These are phyloP conservation scores for Ambrosiella beaveri DNA, from an alignment of 2,329 filamentous ascomycete genomes.

Conservation along the genomic window DNA sequence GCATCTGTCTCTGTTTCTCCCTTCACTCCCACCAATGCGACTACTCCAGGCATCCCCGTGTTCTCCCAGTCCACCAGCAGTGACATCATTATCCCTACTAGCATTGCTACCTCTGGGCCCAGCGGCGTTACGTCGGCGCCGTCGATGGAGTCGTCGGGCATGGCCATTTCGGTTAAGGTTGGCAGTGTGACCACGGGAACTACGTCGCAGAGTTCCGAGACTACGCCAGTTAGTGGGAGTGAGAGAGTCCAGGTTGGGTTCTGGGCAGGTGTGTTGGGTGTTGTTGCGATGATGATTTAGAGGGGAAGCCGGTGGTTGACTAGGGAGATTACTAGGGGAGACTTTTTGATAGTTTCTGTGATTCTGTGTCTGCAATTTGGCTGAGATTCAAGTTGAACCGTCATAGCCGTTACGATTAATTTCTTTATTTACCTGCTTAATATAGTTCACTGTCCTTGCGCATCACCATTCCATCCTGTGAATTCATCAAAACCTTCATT, in stretches of 20 bases:
- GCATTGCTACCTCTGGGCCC: neutral
- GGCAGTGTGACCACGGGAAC: too few species aligned
- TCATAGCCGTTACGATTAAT: too few species aligned
- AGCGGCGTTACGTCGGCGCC: too few species aligned
- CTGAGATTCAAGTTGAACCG: too few species aligned
- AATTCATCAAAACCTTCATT: too few species aligned
- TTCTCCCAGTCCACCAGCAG: neutral
- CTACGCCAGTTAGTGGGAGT: neutral
- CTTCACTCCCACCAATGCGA: neutral
- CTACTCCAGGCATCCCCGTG: neutral
- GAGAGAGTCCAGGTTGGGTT: neutral
- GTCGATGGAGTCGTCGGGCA: neutral
- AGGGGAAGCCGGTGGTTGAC: neutral
- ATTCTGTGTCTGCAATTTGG: neutral
- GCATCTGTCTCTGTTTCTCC: slow-evolving; percentile 15
- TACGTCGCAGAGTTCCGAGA: too few species aligned
- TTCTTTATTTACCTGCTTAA: too few species aligned
- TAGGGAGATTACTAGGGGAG: neutral
- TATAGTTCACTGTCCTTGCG: too few species aligned
- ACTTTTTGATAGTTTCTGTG: neutral
- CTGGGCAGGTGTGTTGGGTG: neutral
- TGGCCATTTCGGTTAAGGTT: too few species aligned
- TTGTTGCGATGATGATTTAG: slow-evolving; percentile 1
- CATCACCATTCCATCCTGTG: too few species aligned
- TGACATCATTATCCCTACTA: neutral